A percentile compares a stretch with the other conserved stretches of the same genome.
These are phyloP conservation scores for Phytophthora hybrid DNA, from an alignment of 352 stramenopile species.

Conservation along the genomic window DNA sequence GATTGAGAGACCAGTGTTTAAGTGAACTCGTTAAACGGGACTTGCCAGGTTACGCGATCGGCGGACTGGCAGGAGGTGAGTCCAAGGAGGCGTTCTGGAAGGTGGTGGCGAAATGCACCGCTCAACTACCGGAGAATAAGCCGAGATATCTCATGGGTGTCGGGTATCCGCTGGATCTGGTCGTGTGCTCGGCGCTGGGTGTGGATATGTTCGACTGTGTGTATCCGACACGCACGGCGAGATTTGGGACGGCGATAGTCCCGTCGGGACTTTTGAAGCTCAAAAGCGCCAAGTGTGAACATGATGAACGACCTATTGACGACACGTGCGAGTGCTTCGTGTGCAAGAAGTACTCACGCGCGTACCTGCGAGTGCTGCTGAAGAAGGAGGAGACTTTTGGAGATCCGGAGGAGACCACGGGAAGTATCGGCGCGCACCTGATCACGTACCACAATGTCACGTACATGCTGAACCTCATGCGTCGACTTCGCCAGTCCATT, in stretches of 20 bases:
- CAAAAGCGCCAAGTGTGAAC: conserved; percentile 62
- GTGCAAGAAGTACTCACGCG: conserved; percentile 78
- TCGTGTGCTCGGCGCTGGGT: conserved; percentile 96
- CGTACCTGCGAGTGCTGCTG: conserved; percentile 74
- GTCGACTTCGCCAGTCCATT: conserved; percentile 72
- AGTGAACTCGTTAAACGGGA: conserved; percentile 89
- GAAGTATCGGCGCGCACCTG: conserved; percentile 67
- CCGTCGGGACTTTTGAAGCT: conserved; percentile 77
- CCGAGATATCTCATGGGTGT: conserved; percentile 99
- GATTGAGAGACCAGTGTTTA: conserved; percentile 94
- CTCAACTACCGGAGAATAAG: conserved; percentile 92
- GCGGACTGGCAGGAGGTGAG: conserved; percentile 94
- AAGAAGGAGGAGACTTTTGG: conserved; percentile 71
- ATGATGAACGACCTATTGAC: conserved; percentile 73
- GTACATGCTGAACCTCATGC: conserved; percentile 88
- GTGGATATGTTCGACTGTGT: conserved; percentile 99
- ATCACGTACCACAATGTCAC: conserved; percentile 88
- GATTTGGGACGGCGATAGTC: conserved; percentile 95
- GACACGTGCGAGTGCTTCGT: conserved; percentile 74
- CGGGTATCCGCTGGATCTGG: conserved; percentile 97
- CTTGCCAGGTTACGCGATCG: conserved; percentile 94
- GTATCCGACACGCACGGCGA: conserved; percentile 95
- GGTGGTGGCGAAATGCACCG: conserved; percentile 87
- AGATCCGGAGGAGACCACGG: conserved; percentile 34
- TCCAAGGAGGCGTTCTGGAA: conserved; percentile 96